These are phyloP conservation scores for Reutealis trisperma DNA, from an alignment of 345 rosid species.

Conservation along the genomic window DNA sequence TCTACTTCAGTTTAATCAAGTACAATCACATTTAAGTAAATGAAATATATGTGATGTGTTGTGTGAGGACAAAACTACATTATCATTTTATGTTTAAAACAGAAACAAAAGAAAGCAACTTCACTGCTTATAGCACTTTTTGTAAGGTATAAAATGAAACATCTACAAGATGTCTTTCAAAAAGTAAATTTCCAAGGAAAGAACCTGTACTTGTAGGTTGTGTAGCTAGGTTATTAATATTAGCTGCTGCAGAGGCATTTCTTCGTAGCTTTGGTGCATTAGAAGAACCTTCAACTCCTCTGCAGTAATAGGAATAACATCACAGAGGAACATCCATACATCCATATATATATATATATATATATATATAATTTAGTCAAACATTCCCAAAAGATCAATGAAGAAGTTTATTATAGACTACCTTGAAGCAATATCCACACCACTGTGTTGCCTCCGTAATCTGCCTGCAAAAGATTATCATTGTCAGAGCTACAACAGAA, in stretches of 20 bases:
- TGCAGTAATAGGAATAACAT: slow-evolving; percentile 24
- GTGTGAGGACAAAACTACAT: background rate
- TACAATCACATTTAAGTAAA: no score
- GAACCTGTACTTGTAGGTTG: slow-evolving; percentile 58
- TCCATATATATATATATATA: no score
- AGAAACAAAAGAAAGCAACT: background rate
- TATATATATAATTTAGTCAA: background rate
- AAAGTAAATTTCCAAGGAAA: background rate
- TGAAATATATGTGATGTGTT: background rate
- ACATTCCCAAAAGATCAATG: background rate
- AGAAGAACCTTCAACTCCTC: slow-evolving; percentile 50
- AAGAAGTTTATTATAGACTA: slow-evolving; percentile 23
- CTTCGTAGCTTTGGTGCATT: slow-evolving; percentile 58
- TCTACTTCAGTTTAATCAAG: background rate
- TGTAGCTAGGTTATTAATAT: slow-evolving; percentile 51
- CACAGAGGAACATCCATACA: background rate
- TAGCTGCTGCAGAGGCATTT: slow-evolving; percentile 71
- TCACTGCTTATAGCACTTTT: background rate
- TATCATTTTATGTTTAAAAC: background rate
- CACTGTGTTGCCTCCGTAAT: slow-evolving; percentile 72
- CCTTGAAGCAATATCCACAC: slow-evolving; percentile 66
- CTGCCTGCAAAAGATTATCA: slow-evolving; percentile 44
- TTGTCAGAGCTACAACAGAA: slow-evolving; percentile 4
- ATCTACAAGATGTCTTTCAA: background rate
- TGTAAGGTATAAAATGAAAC: background rate